These are phyloP conservation scores for Hypoxylon lienhwacheense DNA, from an alignment of 495 filamentous ascomycete genomes.

Conservation along the genomic window DNA sequence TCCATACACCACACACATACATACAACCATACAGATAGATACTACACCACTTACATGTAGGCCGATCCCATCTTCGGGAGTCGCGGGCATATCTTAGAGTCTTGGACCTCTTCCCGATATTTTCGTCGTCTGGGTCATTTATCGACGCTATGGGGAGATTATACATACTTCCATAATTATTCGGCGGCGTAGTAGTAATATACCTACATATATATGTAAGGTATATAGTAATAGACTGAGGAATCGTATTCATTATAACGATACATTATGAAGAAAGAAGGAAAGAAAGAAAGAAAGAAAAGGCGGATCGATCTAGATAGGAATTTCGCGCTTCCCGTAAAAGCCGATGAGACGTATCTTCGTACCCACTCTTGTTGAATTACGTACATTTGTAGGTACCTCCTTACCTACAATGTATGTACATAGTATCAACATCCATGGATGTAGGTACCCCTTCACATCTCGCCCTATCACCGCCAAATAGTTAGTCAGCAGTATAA, in stretches of 20 bases:
- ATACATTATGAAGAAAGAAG: too few species aligned
- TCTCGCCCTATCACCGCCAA: constrained; percentile 1
- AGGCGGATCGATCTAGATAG: constrained; percentile 10
- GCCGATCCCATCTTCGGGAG: constrained; percentile 23
- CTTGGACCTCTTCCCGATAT: constrained; percentile 1
- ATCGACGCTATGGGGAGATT: constrained; percentile 17
- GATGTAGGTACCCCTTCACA: too few species aligned
- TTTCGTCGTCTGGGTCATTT: constrained; percentile 6
- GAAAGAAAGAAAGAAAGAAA: too few species aligned
- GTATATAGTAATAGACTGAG: too few species aligned
- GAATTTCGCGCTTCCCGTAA: constrained; percentile 8
- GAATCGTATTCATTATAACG: too few species aligned
- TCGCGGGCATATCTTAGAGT: constrained; percentile 7
- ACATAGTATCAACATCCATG: too few species aligned
- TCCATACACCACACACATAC: too few species aligned
- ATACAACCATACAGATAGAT: too few species aligned
- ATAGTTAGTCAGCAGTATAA: constrained; percentile 1
- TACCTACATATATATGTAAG: too few species aligned
- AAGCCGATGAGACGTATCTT: background rate
- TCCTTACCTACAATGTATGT: background rate
- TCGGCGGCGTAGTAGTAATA: too few species aligned
- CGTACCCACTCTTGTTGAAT: background rate
- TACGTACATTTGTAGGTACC: background rate
- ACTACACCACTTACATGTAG: too few species aligned
- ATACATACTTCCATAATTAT: too few species aligned